phyloP scores from a whole-genome alignment of 2,329 filamentous ascomycete genomes.

The Xylaria sp. region DNA sequence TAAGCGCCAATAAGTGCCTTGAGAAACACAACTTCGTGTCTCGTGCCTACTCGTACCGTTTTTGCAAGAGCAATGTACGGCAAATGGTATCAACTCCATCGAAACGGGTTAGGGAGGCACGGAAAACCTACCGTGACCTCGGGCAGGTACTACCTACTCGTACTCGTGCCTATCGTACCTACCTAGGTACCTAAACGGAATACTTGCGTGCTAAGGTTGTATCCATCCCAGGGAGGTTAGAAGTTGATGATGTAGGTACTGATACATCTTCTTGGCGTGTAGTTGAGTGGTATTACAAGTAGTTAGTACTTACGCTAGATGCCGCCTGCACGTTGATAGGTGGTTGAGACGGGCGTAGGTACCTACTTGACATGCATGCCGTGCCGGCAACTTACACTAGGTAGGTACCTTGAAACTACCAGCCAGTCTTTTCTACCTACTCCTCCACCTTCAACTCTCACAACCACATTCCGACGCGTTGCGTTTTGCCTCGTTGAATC shows the following conservation, averaged over 20 bases:
- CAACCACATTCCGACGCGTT: slow-evolving; percentile 20
- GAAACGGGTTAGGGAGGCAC: no score
- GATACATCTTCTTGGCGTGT: no score
- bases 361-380: slow-evolving; percentile 5
- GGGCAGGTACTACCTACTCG: no score
- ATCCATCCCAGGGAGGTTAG: no score
- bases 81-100: no score
- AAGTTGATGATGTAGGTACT: no score
- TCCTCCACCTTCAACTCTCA: slow-evolving; percentile 19
- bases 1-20: neutral
- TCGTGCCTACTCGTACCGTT: neutral
- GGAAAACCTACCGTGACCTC: no score
- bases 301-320: no score
- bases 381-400: neutral
- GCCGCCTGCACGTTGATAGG: neutral
- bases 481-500: slow-evolving; percentile 3
- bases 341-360: neutral
- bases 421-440: slow-evolving; percentile 18
- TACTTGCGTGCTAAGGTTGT: neutral
- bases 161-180: neutral
- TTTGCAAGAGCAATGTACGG: no score
- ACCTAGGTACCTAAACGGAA: neutral
- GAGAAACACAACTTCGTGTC: neutral
- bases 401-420: neutral
- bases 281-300: no score